Evolutionary conservation across 1,284 basidiomycete species (phyloP).

Genomic region (Ganoderma boninense): DNA sequence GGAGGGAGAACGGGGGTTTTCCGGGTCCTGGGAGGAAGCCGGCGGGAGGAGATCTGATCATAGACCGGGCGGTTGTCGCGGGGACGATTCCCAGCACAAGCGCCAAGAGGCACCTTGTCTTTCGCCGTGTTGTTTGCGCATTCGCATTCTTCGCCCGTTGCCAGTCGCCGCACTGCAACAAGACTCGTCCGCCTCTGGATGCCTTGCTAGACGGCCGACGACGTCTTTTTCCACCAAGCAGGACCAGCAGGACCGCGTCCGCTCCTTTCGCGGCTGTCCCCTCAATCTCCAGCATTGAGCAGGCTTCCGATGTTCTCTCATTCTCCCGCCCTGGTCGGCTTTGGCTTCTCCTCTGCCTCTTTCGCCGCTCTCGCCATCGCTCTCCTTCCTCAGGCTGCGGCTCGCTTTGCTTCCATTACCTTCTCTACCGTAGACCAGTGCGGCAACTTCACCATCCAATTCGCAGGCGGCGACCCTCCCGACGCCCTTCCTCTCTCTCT

Average conservation of each 20-base stretch:
- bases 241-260: slow-evolving; percentile 37
- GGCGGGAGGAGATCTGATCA: slow-evolving; percentile 2
- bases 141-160: background rate
- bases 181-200: slow-evolving; percentile 11
- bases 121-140: slow-evolving; percentile 1
- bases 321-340: slow-evolving; percentile 46
- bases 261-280: slow-evolving; percentile 33
- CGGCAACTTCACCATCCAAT: slow-evolving; percentile 56
- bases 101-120: background rate
- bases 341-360: slow-evolving; percentile 30
- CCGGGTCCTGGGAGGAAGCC: background rate
- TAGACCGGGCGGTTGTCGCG: background rate
- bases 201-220: slow-evolving; percentile 3
- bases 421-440: slow-evolving; percentile 64
- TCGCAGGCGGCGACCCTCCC: slow-evolving; percentile 49
- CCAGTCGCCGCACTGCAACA: slow-evolving; percentile 10
- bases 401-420: slow-evolving; percentile 50
- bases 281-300: slow-evolving; percentile 29
- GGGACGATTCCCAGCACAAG: background rate
- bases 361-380: slow-evolving; percentile 45
- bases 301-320: slow-evolving; percentile 42
- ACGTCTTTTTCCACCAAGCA: slow-evolving; percentile 33
- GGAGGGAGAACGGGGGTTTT: background rate
- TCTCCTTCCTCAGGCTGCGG: slow-evolving; percentile 57
- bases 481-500: slow-evolving; percentile 53